phyloP scores from a whole-genome alignment of 2,329 filamentous ascomycete genomes.

The Penicillium occitanis region DNA sequence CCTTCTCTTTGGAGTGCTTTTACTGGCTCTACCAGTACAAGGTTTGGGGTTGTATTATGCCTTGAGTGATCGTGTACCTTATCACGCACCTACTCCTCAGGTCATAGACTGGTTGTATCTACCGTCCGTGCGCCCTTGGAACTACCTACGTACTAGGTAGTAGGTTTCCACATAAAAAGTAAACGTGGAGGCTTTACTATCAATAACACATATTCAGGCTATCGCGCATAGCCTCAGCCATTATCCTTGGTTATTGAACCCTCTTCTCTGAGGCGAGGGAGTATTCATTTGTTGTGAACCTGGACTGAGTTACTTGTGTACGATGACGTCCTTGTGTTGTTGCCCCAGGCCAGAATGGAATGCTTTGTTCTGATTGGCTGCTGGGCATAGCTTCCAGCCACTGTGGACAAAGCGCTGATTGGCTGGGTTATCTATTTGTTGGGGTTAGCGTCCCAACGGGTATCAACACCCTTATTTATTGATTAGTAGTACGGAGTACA shows the following conservation, averaged over 20 bases:
- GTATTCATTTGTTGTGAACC: background rate
- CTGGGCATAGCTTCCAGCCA: background rate
- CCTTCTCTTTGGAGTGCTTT: background rate
- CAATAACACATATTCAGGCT: background rate
- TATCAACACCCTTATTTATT: background rate
- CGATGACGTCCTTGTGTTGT: background rate
- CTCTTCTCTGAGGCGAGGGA: background rate
- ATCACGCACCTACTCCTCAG: background rate
- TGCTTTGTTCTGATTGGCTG: background rate
- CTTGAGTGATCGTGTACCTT: background rate
- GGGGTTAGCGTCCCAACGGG: conserved; percentile 18
- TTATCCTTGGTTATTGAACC: background rate
- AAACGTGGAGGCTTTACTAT: background rate
- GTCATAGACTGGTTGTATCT: background rate
- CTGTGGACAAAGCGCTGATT: background rate
- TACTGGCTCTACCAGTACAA: background rate
- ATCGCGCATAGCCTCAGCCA: background rate
- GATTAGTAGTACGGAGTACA: background rate
- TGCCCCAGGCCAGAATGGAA: background rate
- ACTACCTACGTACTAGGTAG: background rate
- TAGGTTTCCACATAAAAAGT: background rate
- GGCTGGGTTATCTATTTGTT: conserved; percentile 9
- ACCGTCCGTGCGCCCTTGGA: background rate
- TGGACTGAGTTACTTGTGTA: background rate
- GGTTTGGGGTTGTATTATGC: background rate